Percentiles rank a stretch among this genome's conserved stretches.
Evolutionary conservation across 106 monocot species (phyloP).

Genomic region (Posidonia australis): DNA sequence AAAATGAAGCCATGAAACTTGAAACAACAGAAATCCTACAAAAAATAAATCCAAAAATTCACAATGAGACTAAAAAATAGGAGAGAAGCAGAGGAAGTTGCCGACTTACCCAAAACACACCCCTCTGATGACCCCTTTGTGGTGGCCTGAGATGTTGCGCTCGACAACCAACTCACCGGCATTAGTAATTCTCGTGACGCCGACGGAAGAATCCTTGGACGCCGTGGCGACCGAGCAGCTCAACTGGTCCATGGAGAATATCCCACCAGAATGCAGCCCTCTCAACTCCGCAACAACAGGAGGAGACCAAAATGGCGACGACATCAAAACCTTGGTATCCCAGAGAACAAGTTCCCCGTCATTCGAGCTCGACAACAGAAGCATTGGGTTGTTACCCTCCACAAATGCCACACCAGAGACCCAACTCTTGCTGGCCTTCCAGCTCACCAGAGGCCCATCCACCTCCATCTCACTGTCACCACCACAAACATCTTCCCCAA

Average conservation of each 20-base stretch:
- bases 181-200: conserved; percentile 12
- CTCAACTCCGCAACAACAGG: conserved; percentile 9
- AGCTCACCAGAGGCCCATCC: conserved; percentile 16
- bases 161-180: conserved; percentile 24
- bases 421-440: conserved; percentile 29
- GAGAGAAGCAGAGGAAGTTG: background rate
- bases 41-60: too few relatives aligned
- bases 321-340: conserved; percentile 13
- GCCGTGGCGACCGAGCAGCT: conserved; percentile 24
- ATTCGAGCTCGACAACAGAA: conserved; percentile 30
- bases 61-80: too few relatives aligned
- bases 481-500: background rate
- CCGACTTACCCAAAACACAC: conserved; percentile 28
- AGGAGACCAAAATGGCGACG: conserved; percentile 10
- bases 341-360: conserved; percentile 22
- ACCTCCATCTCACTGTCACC: background rate
- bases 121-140: conserved; percentile 32
- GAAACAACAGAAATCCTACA: too few relatives aligned
- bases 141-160: conserved; percentile 25
- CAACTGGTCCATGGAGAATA: conserved; percentile 22
- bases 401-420: conserved; percentile 23
- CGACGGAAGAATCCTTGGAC: conserved; percentile 34
- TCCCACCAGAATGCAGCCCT: conserved; percentile 25
- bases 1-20: too few relatives aligned
- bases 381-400: conserved; percentile 14